Evolutionary conservation across 495 filamentous ascomycete species (phyloP).

Genomic region (Talaromyces ruber): DNA sequence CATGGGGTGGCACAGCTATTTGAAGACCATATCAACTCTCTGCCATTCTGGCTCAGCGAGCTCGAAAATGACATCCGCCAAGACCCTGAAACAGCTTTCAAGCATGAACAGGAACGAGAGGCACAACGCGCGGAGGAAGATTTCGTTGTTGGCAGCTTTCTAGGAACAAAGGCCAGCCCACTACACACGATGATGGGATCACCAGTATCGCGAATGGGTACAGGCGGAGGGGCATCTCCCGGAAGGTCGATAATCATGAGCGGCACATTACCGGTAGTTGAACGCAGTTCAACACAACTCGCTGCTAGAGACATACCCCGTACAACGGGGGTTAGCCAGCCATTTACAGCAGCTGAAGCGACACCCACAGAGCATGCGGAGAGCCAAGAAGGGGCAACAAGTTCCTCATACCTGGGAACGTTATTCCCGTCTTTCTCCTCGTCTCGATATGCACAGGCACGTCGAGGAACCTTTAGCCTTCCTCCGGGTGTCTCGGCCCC

Average conservation of each 20-base stretch:
- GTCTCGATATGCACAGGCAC: slow-evolving; percentile 57
- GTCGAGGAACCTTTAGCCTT: slow-evolving; percentile 37
- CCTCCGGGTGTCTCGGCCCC: slow-evolving; percentile 85
- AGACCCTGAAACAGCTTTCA: slow-evolving; percentile 85
- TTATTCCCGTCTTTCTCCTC: slow-evolving; percentile 68
- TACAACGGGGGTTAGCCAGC: background rate
- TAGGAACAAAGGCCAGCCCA: slow-evolving; percentile 41
- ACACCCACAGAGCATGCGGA: slow-evolving; percentile 10
- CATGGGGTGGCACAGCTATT: slow-evolving; percentile 88
- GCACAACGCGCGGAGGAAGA: slow-evolving; percentile 77
- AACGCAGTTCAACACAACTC: background rate
- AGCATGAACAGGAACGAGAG: slow-evolving; percentile 77
- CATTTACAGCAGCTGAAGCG: slow-evolving; percentile 10
- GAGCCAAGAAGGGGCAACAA: slow-evolving; percentile 10
- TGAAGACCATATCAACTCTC: slow-evolving; percentile 89
- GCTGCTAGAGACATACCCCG: background rate
- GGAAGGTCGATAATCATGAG: background rate
- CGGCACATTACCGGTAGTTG: background rate
- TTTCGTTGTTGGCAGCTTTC: slow-evolving; percentile 78
- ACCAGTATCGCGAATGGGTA: slow-evolving; percentile 27
- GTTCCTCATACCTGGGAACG: slow-evolving; percentile 37
- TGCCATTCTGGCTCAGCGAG: slow-evolving; percentile 92
- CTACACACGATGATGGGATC: slow-evolving; percentile 46
- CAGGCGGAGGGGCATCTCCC: background rate
- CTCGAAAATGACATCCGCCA: slow-evolving; percentile 87